Base-by-base conservation (phyloP, 1,284 basidiomycete species). In the Ceratobasidium sp. region DNA sequence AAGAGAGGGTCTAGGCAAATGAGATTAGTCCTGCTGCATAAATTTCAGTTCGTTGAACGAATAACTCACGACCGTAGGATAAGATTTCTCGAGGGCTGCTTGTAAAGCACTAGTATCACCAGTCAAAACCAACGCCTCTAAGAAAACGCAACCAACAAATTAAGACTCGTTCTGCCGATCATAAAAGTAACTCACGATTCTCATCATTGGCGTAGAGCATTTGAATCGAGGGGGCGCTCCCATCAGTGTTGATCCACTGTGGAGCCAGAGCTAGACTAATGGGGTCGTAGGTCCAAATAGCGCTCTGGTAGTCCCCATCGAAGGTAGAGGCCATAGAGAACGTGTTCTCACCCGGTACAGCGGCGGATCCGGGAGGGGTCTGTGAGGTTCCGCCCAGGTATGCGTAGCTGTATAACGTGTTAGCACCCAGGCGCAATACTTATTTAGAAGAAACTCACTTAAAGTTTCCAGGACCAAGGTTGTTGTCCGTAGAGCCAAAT, bases 211-310 rank as follows among this genome's bases (percentile, higher is more conserved):
- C 33, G 36, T 69, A 59, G 24, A 47, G 11, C n/a, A 69, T 17
- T 4, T 33, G 24, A 8, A 54, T 69, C 7, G 53, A 24, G 17
- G 50, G 50, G 17, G 41, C 19, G 15, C 51, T 27, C 19, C 54
- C 65, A 24, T 69, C 65, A 54, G 45, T 69, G 33, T 75, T 75
- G 31, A 75, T 51, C 74, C 74, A 75, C 29, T 66, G 57, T n/a
- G 56, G 31, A 22, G 74, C 54, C 14, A 75, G 33, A 33, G 56
- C 74, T 19, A 33, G 33, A 22, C 45, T 69, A 7, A 14, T 44
- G 15, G 74, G 67, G 48, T 75, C 24, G 36, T 75, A 75, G 9
- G 17, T 22, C 74, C 74, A 75, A 45, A 75, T 64, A 24, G 74
- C 66, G 45, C 53, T 59, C 54, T 69, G 53, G 29, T 36, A 53